Base-by-base conservation (phyloP, 164 flowering plant genomes). In the Euptelea pleiosperma region DNA sequence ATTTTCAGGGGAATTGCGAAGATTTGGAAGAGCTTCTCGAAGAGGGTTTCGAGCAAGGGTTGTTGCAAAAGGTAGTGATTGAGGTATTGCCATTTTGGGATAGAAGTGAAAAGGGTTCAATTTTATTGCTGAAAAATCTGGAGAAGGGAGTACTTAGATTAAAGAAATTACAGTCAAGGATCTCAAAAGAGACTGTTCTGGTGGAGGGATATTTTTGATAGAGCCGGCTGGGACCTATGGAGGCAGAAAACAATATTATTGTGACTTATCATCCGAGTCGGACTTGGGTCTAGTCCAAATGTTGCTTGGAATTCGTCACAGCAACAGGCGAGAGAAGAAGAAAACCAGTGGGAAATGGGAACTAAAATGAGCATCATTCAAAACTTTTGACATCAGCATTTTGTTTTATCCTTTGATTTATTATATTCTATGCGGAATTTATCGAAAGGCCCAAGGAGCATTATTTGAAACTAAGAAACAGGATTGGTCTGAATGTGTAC, bases 21-120 rank as follows among this genome's bases (percentile, higher is more conserved):
- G 82, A 73, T 55, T 68, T 75, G 30, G 69, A 71, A 45, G 84
- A 75, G 61, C 70, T 87, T 36, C 55, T 86, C 22, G 57, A 67
- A 41, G 79, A 82, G 44, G 78, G 78, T 36, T 58, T 84, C 44
- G 79, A 82, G 61, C 60, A 71, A 9, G 73, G 80, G 48, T 52
- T 82, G 64, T 52, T 89, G 58, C 92, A 87, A 47, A 89, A 89
- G 52, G 64, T 88, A 30, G 70, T 87, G 46, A 69, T 78, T 61
- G 97, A 88, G 70, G 64, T 90, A 3, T 65, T 80, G 64, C 91
- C 96, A 14, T 8, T 66, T 52, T 84, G 87, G 86, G 74, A 43
- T 64, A 73, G 40, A 58, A 52, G 54, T 44, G 53, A 43, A 12
- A 70, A 61, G 29, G 45, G 30, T 18, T 33, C 14, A 3, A 45